Evolutionary conservation across 2,329 filamentous ascomycete species (phyloP).

Genomic region (Pseudogymnoascus sp.): DNA sequence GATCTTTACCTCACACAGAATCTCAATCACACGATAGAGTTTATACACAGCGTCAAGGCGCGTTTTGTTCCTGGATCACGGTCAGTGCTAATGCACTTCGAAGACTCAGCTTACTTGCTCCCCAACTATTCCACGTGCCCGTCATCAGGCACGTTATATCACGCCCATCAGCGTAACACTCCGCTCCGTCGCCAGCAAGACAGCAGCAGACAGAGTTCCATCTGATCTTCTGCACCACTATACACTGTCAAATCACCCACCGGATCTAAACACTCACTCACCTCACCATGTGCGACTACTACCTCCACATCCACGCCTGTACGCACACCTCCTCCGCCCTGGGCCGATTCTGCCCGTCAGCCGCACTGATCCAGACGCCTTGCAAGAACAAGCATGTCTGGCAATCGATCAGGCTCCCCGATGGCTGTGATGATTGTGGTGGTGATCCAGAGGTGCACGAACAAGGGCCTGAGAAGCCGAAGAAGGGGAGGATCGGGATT

Average conservation of each 20-base stretch:
- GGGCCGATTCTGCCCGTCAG: neutral
- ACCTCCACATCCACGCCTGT: neutral
- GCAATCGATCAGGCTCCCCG: neutral
- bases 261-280: neutral
- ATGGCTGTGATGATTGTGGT: neutral
- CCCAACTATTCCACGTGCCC: neutral
- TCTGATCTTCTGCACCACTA: neutral
- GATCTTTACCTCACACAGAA: constrained; percentile 1
- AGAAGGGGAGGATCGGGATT: neutral
- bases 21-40: neutral
- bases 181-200: neutral
- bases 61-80: neutral
- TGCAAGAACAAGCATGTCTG: neutral
- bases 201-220: neutral
- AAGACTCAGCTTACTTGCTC: neutral
- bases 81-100: neutral
- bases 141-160: neutral
- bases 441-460: neutral
- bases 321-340: neutral
- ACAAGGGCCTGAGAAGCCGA: neutral
- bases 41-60: neutral
- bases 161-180: neutral
- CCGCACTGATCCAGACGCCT: neutral
- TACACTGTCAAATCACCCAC: neutral
- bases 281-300: constrained; percentile 7